Evolutionary conservation across 176 grass and related monocot genomes (phyloP), one percentile per base, ranked within the genome.

Genomic region (Oryza australiensis): DNA sequence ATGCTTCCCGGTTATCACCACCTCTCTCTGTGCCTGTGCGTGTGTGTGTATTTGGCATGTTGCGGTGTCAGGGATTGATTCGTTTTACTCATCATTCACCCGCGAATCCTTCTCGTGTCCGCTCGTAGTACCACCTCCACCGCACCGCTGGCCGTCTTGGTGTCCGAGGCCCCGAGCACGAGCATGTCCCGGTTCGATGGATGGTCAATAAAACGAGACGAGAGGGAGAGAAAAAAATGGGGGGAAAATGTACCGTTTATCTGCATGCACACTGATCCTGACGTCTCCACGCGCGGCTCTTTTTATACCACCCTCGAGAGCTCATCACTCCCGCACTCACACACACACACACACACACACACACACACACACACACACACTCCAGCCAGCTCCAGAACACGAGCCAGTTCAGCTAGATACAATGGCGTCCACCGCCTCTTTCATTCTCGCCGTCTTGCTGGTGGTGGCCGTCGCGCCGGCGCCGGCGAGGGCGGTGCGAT

Each of bases 261-360:
- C 77, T 59, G 59, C 57, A 5, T 14, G 55, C 55, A 60, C 76
- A 63, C n/a, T 11, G 62, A n/a, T 23, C 13, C 60, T 23, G 55
- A 60, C 55, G 22, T 2, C 55, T 60, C 55, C 55, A 60, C 55
- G 55, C 55, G 22, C 22, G 26, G 26, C 15, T 83, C 88, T 86
- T 90, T 86, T 82, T 86, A 86, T 82, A 90, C 73, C n/a, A 51
- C 79, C 73, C 73, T 59, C 73, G 34, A 20, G 73, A 45, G 78
- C 83, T 85, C 60, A 15, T 78, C 78, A 77, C 78, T 66, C 28
- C 78, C 42, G 6, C 82, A 85, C 71, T 77, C 68, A 8, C 37
- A 9, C 38, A 40, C 38, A 22, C 68, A 59, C 75, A n/a, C 68
- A 8, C 37, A 9, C 38, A 40, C 82, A 85, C 71, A 72, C 68